Evolutionary conservation across 1,284 basidiomycete genomes (phyloP), one percentile per base, ranked within the genome.

Genomic region (Leccinum angustisporum): DNA sequence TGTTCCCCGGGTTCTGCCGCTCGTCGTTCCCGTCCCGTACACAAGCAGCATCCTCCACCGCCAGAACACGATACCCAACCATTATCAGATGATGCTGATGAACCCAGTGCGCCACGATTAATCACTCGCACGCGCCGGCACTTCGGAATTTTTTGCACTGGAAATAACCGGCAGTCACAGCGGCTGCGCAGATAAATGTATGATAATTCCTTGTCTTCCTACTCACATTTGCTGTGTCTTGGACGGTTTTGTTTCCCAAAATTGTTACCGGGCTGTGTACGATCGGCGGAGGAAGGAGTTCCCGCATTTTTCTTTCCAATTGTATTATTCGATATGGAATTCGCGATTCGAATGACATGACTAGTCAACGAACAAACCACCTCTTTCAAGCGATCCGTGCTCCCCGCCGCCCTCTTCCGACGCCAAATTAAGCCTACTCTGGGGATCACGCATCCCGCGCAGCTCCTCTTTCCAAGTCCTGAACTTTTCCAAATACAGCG

Each of bases 111-210:
- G 9, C 51, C 57, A 13, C 65, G 65, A 48, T 40, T 63, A 14
- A 54, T 65, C 13, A 50, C 65, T 48, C 73, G 64, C 40, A 50
- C 58, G 4, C 67, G 65, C 36, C 62, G 63, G 53, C 64, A 73
- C 58, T 73, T 73, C 38, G 72, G 74, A 58, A 76, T 73, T 60
- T 76, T 75, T 57, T 73, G 72, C 56, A 76, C 73, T 54, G 65
- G 72, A 62, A 73, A 68, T 48, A 68, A 66, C 27, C 68, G 57
- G 31, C 50, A 56, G 16, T 59, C 63, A 57, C 64, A 63, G 59
- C 62, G 43, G 46, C 56, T 34, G 43, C 56, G 57, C 31, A 58
- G 60, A 52, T 71, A 53, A 73, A 21, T 0, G 7, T 14, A 11
- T 51, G 16, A 13, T 52, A 8, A 18, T 16, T 56, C 59, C 13